Percentiles rank a stretch among this genome's conserved stretches.
Evolutionary conservation across 1,139 yeast genomes (phyloP).

Genomic region (Debaryomyces fabryi): DNA sequence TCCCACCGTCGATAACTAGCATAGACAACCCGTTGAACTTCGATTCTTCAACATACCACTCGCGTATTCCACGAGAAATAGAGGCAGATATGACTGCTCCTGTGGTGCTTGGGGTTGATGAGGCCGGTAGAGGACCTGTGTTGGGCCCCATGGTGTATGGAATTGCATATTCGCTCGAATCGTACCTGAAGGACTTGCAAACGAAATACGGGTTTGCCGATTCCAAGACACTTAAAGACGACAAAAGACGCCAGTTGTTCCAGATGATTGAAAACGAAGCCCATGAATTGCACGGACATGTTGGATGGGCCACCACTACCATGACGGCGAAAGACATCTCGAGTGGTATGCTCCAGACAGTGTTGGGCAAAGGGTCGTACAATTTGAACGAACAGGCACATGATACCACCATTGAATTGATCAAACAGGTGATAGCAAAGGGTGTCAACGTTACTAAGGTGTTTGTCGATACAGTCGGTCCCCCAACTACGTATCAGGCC

Average conservation of each 20-base stretch:
- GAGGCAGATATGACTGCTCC: conserved; percentile 20
- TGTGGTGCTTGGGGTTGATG: conserved; percentile 85
- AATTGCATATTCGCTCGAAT: conserved; percentile 68
- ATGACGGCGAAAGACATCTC: conserved; percentile 89
- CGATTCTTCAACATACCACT: conserved; percentile 38
- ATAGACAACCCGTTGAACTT: conserved; percentile 30
- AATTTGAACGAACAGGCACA: conserved; percentile 96
- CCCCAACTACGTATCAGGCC: conserved; percentile 80
- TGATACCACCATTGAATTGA: conserved; percentile 82
- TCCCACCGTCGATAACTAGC: conserved; percentile 35
- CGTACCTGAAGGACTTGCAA: conserved; percentile 54
- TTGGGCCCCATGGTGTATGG: conserved; percentile 98
- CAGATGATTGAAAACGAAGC: conserved; percentile 52
- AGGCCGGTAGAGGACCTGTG: conserved; percentile 98
- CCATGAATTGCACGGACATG: conserved; percentile 52
- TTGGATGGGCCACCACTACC: conserved; percentile 88
- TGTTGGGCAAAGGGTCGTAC: conserved; percentile 56
- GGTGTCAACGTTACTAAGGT: conserved; percentile 71
- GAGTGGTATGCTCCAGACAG: conserved; percentile 77
- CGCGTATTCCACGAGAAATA: conserved; percentile 31
- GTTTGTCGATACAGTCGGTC: conserved; percentile 96
- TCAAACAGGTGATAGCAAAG: conserved; percentile 56
- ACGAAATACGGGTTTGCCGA: conserved; percentile 82
- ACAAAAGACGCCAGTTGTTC: conserved; percentile 64
- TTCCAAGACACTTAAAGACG: conserved; percentile 82